Conservation (phyloP, 2,329 filamentous ascomycete species). For the Seiridium unicorne region DNA sequence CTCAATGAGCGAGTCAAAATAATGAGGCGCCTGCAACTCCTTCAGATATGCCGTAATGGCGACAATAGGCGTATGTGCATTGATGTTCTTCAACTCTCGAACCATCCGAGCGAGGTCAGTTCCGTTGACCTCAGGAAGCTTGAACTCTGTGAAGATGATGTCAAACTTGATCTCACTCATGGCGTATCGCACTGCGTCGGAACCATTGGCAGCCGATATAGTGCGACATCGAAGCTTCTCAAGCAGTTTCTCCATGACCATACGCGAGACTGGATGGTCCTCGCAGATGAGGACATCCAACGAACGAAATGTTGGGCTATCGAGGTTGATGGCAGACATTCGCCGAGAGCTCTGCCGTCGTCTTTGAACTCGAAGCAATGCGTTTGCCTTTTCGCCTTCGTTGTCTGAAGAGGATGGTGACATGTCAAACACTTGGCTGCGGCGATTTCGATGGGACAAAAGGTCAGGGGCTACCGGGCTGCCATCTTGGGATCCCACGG, state of each 20-base stretch:
- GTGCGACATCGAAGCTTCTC: slow-evolving; percentile 95
- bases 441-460: slow-evolving; percentile 74
- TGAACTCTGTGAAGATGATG: slow-evolving; percentile 97
- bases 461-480: slow-evolving; percentile 71
- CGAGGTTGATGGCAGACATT: slow-evolving; percentile 84
- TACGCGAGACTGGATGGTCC: slow-evolving; percentile 91
- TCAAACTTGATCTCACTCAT: slow-evolving; percentile 98
- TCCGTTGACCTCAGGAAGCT: slow-evolving; percentile 90
- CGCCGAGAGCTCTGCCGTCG: slow-evolving; percentile 94
- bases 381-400: slow-evolving; percentile 89
- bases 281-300: slow-evolving; percentile 95
- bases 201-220: slow-evolving; percentile 85
- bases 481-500: slow-evolving; percentile 90
- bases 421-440: slow-evolving; percentile 93
- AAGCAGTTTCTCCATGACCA: slow-evolving; percentile 98
- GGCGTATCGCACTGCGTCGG: slow-evolving; percentile 88
- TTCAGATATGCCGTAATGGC: slow-evolving; percentile 98
- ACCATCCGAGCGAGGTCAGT: slow-evolving; percentile 97
- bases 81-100: slow-evolving; percentile 91
- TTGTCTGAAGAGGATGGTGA: slow-evolving; percentile 98
- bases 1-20: slow-evolving; percentile 93
- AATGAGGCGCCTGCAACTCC: slow-evolving; percentile 89
- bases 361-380: slow-evolving; percentile 85
- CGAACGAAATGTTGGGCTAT: slow-evolving; percentile 84
- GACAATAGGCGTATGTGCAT: slow-evolving; percentile 91